Evolutionary conservation across 2,329 filamentous ascomycete genomes (phyloP).

Genomic region (Fusarium sp.): DNA sequence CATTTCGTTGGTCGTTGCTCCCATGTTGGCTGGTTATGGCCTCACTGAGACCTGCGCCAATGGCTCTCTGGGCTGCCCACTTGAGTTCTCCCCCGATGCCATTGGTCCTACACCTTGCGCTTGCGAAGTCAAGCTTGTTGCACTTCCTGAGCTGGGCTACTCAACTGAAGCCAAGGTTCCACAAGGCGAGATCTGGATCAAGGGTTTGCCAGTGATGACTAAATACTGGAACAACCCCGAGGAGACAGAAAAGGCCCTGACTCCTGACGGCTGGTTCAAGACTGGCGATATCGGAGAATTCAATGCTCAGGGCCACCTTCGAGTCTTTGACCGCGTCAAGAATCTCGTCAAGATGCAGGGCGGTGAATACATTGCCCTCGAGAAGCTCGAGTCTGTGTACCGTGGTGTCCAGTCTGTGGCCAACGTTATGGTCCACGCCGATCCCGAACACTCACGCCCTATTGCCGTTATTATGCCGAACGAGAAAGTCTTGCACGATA

Average conservation of each 20-base stretch:
- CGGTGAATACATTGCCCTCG: constrained; percentile 95
- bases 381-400: constrained; percentile 94
- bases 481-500: constrained; percentile 68
- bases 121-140: constrained; percentile 90
- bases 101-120: constrained; percentile 81
- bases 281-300: constrained; percentile 96
- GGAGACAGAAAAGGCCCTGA: constrained; percentile 82
- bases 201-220: constrained; percentile 76
- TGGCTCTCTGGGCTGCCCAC: constrained; percentile 82
- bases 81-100: constrained; percentile 81
- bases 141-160: constrained; percentile 90
- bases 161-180: constrained; percentile 76
- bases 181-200: constrained; percentile 93
- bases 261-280: constrained; percentile 93
- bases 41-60: constrained; percentile 92
- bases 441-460: constrained; percentile 77
- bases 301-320: constrained; percentile 79
- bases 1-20: constrained; percentile 89
- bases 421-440: constrained; percentile 89
- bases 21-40: constrained; percentile 94
- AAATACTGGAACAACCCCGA: constrained; percentile 88
- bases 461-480: constrained; percentile 81
- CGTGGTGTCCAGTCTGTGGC: constrained; percentile 79
- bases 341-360: constrained; percentile 96
- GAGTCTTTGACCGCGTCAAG: constrained; percentile 96